These are phyloP conservation scores for Fraxinus dipetala DNA, from an alignment of 305 asterid genomes.

Conservation along the genomic window DNA sequence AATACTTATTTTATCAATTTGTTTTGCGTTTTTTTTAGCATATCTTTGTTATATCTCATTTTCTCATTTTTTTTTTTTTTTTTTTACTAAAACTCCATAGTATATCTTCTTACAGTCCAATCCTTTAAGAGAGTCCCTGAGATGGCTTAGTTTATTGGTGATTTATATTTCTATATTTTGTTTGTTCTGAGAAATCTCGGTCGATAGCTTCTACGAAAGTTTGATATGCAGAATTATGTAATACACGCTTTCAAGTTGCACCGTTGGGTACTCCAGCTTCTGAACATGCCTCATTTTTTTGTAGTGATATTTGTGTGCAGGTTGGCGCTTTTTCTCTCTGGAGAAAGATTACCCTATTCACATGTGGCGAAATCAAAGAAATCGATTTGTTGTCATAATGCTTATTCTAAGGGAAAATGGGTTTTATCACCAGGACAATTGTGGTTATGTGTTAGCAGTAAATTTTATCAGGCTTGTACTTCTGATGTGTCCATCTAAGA, in stretches of 20 bases:
- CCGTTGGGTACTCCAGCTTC: conserved; percentile 18
- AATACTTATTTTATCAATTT: neutral
- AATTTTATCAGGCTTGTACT: neutral
- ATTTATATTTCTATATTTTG: neutral
- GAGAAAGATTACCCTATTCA: conserved; percentile 15
- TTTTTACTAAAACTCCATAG: neutral
- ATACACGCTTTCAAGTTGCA: conserved; percentile 3
- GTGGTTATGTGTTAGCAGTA: neutral
- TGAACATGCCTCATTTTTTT: conserved; percentile 8
- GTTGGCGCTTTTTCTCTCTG: conserved; percentile 20
- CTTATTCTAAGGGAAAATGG: neutral
- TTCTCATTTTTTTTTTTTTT: neutral
- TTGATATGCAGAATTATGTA: neutral
- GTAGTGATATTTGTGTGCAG: conserved; percentile 28
- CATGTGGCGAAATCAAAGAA: neutral
- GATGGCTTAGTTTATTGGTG: neutral
- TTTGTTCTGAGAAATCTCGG: neutral
- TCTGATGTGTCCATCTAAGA: neutral
- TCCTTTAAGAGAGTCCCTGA: neutral
- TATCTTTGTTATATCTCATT: neutral
- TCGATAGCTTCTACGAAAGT: neutral
- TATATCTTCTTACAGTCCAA: neutral
- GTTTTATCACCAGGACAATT: neutral
- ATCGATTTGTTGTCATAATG: neutral
- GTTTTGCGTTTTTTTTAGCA: neutral